Conservation (phyloP, 805 yeast genomes). For the Naumovozyma castellii region DNA sequence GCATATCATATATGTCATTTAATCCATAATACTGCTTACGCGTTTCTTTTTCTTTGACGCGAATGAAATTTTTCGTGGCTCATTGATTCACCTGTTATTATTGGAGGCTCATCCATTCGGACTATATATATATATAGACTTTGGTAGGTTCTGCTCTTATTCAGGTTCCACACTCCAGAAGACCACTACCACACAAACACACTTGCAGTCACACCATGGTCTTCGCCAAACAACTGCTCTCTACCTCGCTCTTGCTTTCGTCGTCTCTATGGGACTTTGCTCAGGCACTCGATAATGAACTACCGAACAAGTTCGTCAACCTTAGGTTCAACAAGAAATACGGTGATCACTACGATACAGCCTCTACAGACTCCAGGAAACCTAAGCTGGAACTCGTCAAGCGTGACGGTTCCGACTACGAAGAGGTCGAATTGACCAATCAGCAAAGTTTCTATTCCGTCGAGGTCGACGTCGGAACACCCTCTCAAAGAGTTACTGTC, state of each 20-base stretch:
- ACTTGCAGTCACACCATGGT: too few relatives aligned
- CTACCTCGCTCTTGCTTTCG: neutral
- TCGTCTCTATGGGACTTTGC: neutral
- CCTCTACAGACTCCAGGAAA: conserved; percentile 1
- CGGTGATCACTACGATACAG: conserved; percentile 12
- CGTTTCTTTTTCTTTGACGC: too few relatives aligned
- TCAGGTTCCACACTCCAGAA: too few relatives aligned
- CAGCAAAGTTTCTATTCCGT: conserved; percentile 38
- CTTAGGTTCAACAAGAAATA: conserved; percentile 18
- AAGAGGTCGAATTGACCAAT: conserved; percentile 31
- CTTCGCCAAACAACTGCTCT: too few relatives aligned
- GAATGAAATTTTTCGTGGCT: too few relatives aligned
- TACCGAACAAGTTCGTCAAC: conserved; percentile 5
- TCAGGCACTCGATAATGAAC: neutral
- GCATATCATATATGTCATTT: too few relatives aligned
- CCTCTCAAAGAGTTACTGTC: conserved; percentile 44
- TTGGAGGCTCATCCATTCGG: too few relatives aligned
- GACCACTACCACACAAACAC: too few relatives aligned
- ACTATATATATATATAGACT: too few relatives aligned
- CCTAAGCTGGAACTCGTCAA: conserved; percentile 10
- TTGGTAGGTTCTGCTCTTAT: too few relatives aligned
- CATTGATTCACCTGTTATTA: too few relatives aligned
- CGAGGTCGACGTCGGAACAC: conserved; percentile 45
- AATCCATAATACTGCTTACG: too few relatives aligned
- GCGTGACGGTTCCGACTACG: conserved; percentile 27